Percentiles rank a stretch among this genome's conserved stretches.
These are phyloP conservation scores for Phyllosticta citrichinensis DNA, from an alignment of 2,329 filamentous ascomycete species.

Conservation along the genomic window DNA sequence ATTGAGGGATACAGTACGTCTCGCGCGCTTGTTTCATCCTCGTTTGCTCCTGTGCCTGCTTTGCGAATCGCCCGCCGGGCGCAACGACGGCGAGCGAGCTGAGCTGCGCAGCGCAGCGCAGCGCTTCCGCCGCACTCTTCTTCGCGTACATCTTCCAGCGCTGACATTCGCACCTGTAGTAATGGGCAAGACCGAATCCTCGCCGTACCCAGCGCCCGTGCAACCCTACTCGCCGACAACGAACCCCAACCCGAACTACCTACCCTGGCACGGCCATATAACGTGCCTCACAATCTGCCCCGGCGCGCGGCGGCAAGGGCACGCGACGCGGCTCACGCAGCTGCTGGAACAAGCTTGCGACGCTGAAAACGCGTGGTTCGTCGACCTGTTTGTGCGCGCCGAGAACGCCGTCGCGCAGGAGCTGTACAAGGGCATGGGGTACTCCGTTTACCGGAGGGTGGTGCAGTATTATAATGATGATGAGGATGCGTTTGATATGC, in stretches of 20 bases:
- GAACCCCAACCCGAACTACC: slow-evolving; percentile 53
- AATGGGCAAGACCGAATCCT: slow-evolving; percentile 90
- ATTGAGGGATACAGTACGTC: slow-evolving; percentile 85
- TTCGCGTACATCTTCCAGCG: background rate
- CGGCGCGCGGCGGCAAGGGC: slow-evolving; percentile 71
- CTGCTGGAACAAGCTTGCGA: slow-evolving; percentile 76
- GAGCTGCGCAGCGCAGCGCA: no score
- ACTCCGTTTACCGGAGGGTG: slow-evolving; percentile 81
- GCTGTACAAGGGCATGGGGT: slow-evolving; percentile 82
- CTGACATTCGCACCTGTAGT: slow-evolving; percentile 44
- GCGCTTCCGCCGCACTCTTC: no score
- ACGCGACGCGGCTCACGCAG: slow-evolving; percentile 73
- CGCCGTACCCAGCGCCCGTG: slow-evolving; percentile 61
- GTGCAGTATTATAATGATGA: slow-evolving; percentile 91
- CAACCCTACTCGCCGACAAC: slow-evolving; percentile 55
- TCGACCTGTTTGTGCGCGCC: slow-evolving; percentile 85
- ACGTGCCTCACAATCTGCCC: slow-evolving; percentile 91
- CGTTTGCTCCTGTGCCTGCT: background rate
- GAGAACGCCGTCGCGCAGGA: slow-evolving; percentile 80
- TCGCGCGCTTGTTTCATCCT: background rate
- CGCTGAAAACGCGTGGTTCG: slow-evolving; percentile 80
- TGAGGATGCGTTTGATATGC: slow-evolving; percentile 96
- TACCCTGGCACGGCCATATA: slow-evolving; percentile 99
- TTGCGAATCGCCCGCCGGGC: background rate
- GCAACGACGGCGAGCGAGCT: background rate